Base-by-base conservation (phyloP, 2,329 filamentous ascomycete species). In the Ophiostoma angusticollis region DNA sequence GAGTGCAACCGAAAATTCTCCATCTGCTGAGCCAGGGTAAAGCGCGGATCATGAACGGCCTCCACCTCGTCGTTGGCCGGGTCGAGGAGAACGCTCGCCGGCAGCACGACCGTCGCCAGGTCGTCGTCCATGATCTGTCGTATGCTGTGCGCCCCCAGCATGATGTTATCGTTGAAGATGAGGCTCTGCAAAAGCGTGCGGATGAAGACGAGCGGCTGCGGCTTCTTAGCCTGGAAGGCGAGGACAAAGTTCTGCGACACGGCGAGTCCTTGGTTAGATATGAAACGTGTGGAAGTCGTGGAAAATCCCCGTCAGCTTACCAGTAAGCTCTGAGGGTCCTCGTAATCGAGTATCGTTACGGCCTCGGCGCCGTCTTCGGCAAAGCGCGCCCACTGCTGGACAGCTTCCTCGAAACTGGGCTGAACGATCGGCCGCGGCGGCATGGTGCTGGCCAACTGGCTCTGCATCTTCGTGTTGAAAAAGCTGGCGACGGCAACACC, bases 391-490 rank as follows among this genome's bases (percentile, higher is more conserved):
- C 95, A 67, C 49, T 84, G 78, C 16, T 61, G 61, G 46, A 80
- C 72, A 0, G 86, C 82, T 50, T 84, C 78, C 12, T 78, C 72
- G 49, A 84, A 80, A 19, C 72, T 74, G 3, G 87, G 64, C 38
- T 84, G 70, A 9, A 95, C 83, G 50, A 95, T 89, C 0, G 89
- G 87, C 8, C 89, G 74, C 7, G 91, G 91, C 4, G 91, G 91
- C 51, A 95, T 87, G 1, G 86, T 95, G 49, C 86, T 95, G 1
- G 91, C 87, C 23, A 98, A 67, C 46, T 81, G 81, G n/a, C 87
- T 74, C 54, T 98, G 91, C 27, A 96, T 70, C 54, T 94, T 93
- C 18, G 76, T 74, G 50, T 85, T 95, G 56, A 95, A 96, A 0
- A 87, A 77, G n/a, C 78, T 77, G 0, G 78, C 70, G 0, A 93